Percentiles rank a stretch among this genome's conserved stretches.
phyloP scores from a whole-genome alignment of 805 yeast genomes.

The Myxozyma melibiosi region DNA sequence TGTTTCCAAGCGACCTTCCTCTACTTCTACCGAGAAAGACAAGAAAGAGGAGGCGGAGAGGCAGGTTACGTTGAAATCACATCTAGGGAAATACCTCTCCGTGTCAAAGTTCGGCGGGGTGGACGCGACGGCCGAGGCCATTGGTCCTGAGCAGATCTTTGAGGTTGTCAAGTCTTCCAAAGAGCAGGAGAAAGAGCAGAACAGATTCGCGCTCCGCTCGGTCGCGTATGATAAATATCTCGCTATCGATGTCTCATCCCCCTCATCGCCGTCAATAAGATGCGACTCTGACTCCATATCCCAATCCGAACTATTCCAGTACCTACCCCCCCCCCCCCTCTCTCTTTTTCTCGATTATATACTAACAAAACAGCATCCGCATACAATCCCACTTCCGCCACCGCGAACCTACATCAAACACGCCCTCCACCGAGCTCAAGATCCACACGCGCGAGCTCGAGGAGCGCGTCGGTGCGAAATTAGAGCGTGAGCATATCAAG shows the following conservation, averaged over 20 bases:
- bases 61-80: conserved; percentile 40
- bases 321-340: neutral
- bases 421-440: neutral
- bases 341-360: neutral
- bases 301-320: conserved; percentile 16
- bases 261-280: too few relatives aligned
- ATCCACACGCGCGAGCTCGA: conserved; percentile 37
- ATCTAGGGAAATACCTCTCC: conserved; percentile 39
- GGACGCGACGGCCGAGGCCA: conserved; percentile 42
- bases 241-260: conserved; percentile 8
- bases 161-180: conserved; percentile 14
- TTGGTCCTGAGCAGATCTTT: conserved; percentile 41
- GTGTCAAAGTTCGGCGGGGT: conserved; percentile 31
- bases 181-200: conserved; percentile 20
- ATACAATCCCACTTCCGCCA: conserved; percentile 36
- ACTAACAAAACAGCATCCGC: conserved; percentile 27
- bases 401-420: conserved; percentile 13
- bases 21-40: conserved; percentile 12
- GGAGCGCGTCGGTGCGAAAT: conserved; percentile 36
- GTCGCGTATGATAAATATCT: conserved; percentile 29
- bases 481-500: conserved; percentile 33
- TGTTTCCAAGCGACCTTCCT: neutral
- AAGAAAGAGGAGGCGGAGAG: too few relatives aligned
- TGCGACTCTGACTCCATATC: neutral
- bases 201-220: neutral